Evolutionary conservation across 2,329 filamentous ascomycete genomes (phyloP).

Genomic region (Pseudogymnoascus sp.): DNA sequence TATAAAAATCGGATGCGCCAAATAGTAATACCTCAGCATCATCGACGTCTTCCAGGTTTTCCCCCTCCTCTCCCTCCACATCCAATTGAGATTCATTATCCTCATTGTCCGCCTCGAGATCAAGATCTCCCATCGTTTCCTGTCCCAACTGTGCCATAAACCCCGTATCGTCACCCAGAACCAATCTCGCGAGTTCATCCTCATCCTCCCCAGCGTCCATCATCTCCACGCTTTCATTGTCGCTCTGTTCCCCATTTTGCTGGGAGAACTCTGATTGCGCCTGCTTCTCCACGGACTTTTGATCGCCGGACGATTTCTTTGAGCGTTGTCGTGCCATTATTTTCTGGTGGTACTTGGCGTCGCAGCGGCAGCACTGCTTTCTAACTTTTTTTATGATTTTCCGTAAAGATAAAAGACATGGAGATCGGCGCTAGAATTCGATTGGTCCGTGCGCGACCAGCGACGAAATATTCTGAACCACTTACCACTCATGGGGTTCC

Average conservation of each 20-base stretch:
- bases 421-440: slow-evolving; percentile 5
- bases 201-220: slow-evolving; percentile 74
- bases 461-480: not conserved
- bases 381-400: slow-evolving; percentile 12
- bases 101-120: slow-evolving; percentile 21
- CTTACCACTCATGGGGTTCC: not conserved
- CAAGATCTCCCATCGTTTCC: slow-evolving; percentile 36
- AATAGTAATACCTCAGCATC: slow-evolving; percentile 54
- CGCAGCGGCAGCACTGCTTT: slow-evolving; percentile 1
- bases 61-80: slow-evolving; percentile 35
- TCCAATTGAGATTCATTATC: slow-evolving; percentile 17
- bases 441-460: slow-evolving; percentile 1
- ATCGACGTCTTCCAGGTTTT: slow-evolving; percentile 57
- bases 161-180: slow-evolving; percentile 80
- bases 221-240: slow-evolving; percentile 29
- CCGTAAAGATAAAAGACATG: slow-evolving; percentile 8
- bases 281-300: slow-evolving; percentile 15
- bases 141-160: slow-evolving; percentile 70
- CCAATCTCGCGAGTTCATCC: slow-evolving; percentile 76
- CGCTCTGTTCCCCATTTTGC: slow-evolving; percentile 21
- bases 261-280: slow-evolving; percentile 11
- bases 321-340: slow-evolving; percentile 29
- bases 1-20: slow-evolving; percentile 13
- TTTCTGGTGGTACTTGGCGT: slow-evolving; percentile 8
- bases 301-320: slow-evolving; percentile 23